Evolutionary conservation across 768 basidiomycete species (phyloP), one percentile per base, ranked within the genome.

Genomic region (Suillus alpinus): DNA sequence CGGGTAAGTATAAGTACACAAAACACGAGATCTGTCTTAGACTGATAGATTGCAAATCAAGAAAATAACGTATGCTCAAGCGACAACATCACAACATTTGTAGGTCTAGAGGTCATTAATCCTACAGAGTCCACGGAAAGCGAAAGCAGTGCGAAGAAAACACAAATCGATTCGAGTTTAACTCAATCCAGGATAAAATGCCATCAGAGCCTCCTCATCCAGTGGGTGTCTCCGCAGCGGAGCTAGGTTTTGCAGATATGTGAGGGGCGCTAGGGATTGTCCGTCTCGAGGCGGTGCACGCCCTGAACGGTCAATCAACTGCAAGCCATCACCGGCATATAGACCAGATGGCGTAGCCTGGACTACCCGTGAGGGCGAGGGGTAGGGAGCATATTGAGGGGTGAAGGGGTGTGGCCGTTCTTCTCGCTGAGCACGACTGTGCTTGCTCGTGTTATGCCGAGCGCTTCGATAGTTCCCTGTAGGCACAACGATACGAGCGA

Each of bases 191-290:
- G 79, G 72, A 43, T 66, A 73, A 63, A 87, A 83, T 1, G 83
- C 82, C 79, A 87, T 87, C 55, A 91, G 76, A 6, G 86, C 85
- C 68, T 84, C 81, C 71, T 90, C 87, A 68, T 91, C 89, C 57
- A 87, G 70, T 3, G 87, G 86, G 69, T 91, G 89, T 51, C 89
- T 82, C 57, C 82, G 81, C 18, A 81, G 81, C 16, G 85, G 86
- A 18, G 86, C 80, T 13, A 83, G 78, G 29, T 78, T 83, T 69
- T 83, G 79, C 20, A 89, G 79, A 69, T 87, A 89, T 34, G 83
- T 78, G 16, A 91, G 73, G 23, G 89, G 89, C 2, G 87, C 86
- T 32, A 89, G 82, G 10, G 57, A 68, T 46, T 75, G 71, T 6
- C 61, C 66, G 3, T 63, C 70, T 59, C 64, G 62, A 14, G 69